phyloP scores from a whole-genome alignment of 768 basidiomycete species.

The Collybia mongolica region DNA sequence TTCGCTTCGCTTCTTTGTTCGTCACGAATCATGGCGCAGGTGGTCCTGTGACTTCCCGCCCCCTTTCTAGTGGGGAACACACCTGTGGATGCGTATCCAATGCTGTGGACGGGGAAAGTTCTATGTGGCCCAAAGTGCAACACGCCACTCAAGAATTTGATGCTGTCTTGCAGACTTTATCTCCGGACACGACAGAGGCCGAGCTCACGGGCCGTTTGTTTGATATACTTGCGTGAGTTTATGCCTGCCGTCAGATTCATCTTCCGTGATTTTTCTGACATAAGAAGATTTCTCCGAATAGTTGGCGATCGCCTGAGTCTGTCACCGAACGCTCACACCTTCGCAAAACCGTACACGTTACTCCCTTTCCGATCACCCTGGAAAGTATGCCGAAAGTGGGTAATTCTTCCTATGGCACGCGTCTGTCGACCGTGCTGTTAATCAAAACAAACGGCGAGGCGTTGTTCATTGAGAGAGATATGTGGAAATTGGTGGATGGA shows the following conservation, averaged over 20 bases:
- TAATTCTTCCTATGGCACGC: slow-evolving; percentile 57
- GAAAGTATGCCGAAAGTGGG: slow-evolving; percentile 18
- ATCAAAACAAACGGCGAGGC: slow-evolving; percentile 59
- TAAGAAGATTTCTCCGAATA: slow-evolving; percentile 29
- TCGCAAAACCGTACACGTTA: slow-evolving; percentile 61
- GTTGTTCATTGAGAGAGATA: slow-evolving; percentile 70
- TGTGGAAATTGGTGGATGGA: slow-evolving; percentile 52
- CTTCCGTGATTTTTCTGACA: slow-evolving; percentile 22
- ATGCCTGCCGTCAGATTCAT: slow-evolving; percentile 12
- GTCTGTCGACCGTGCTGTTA: slow-evolving; percentile 71
- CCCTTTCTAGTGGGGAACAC: slow-evolving; percentile 49
- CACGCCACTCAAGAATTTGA: slow-evolving; percentile 52
- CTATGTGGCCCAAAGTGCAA: slow-evolving; percentile 74
- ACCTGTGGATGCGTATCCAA: slow-evolving; percentile 68
- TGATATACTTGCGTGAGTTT: slow-evolving; percentile 66
- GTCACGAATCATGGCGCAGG: slow-evolving; percentile 76
- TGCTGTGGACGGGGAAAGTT: slow-evolving; percentile 62
- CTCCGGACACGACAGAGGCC: slow-evolving; percentile 41
- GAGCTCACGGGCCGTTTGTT: slow-evolving; percentile 61
- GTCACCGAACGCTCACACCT: slow-evolving; percentile 51
- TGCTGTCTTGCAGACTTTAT: slow-evolving; percentile 36
- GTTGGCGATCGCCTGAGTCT: slow-evolving; percentile 45
- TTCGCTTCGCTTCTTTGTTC: slow-evolving; percentile 52
- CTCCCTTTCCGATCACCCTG: slow-evolving; percentile 43
- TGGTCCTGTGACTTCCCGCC: slow-evolving; percentile 51